Percentiles rank a stretch among this genome's conserved stretches.
These are phyloP conservation scores for Plantago ovata DNA, from an alignment of 257 asterid genomes.

Conservation along the genomic window DNA sequence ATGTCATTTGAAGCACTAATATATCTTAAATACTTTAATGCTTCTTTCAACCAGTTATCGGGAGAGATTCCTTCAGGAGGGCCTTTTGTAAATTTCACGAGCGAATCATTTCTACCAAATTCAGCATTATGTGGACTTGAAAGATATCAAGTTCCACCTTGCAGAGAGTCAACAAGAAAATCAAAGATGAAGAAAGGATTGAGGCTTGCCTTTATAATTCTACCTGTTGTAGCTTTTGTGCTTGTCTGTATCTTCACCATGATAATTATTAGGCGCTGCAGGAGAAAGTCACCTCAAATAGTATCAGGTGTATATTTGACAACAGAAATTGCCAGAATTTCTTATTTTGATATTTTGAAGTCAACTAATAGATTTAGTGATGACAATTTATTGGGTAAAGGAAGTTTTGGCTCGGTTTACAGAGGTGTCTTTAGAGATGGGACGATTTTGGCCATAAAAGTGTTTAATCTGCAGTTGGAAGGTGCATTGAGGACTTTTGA, in stretches of 20 bases:
- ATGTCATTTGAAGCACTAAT: conserved; percentile 16
- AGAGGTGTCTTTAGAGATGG: conserved; percentile 20
- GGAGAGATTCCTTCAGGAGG: conserved; percentile 32
- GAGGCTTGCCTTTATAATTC: neutral
- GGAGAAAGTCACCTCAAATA: neutral
- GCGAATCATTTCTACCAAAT: conserved; percentile 15
- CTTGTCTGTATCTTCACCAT: conserved; percentile 4
- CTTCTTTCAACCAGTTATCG: conserved; percentile 26
- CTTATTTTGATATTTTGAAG: conserved; percentile 19
- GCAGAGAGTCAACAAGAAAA: neutral
- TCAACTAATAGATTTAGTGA: conserved; percentile 25
- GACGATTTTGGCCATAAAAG: conserved; percentile 24
- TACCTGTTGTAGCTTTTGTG: neutral
- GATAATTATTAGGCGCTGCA: conserved; percentile 6
- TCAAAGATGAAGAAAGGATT: neutral
- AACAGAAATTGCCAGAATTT: conserved; percentile 20
- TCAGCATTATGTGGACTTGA: conserved; percentile 25
- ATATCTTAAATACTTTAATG: conserved; percentile 23
- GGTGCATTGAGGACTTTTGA: conserved; percentile 21
- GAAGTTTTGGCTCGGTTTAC: conserved; percentile 30
- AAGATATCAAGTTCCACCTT: conserved; percentile 16
- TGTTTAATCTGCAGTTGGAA: conserved; percentile 20
- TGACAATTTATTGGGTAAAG: conserved; percentile 24
- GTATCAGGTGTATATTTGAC: neutral
- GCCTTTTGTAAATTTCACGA: conserved; percentile 19